Base-by-base conservation (phyloP, 805 yeast species). In the Yarrowia bubula region DNA sequence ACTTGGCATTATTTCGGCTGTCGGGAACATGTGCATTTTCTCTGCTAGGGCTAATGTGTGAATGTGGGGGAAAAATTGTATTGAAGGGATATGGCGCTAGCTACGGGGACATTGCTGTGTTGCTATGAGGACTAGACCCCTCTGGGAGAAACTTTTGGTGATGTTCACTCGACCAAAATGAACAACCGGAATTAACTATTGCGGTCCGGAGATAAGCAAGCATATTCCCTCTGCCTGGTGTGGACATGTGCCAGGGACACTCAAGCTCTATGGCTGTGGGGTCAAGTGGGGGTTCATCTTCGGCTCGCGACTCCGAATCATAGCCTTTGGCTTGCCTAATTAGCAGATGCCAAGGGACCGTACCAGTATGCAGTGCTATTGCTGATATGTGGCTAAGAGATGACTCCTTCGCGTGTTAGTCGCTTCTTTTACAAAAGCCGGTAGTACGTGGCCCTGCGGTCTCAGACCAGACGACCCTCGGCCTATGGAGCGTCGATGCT, bases 211-310 rank as follows among this genome's bases (percentile, higher is more conserved):
- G 39, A n/a, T 47, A 47, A 31, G 51, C 51, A 46, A 4, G 3
- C 28, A 22, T 22, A 3, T 3, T 22, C 28, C 48, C 31, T 35
- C 50, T 46, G 37, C 8, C n/a, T 9, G 35, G 33, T 37, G 9
- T n/a, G 35, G 13, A 32, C 38, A 31, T 31, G 51, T 46, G 51
- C 28, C 39, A 47, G 53, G 51, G 53, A 32, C 51, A 31, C 53
- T 4, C 53, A 46, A 46, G 51, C 51, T 46, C 38, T 10, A 32
- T 31, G 50, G 51, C 38, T 47, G 53, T 47, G 53, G 53, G 53
- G 51, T 38, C 15, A 31, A 46, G 51, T 46, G 51, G 51, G 51
- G 51, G 51, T 22, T 22, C 28, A 22, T 22, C 28, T 22, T 22
- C 28, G 28, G 28, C 28, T 22, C 28, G 4, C 28, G 28, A 22